Evolutionary conservation across 164 flowering plant genomes (phyloP).

Genomic region (Vitis cinerea): DNA sequence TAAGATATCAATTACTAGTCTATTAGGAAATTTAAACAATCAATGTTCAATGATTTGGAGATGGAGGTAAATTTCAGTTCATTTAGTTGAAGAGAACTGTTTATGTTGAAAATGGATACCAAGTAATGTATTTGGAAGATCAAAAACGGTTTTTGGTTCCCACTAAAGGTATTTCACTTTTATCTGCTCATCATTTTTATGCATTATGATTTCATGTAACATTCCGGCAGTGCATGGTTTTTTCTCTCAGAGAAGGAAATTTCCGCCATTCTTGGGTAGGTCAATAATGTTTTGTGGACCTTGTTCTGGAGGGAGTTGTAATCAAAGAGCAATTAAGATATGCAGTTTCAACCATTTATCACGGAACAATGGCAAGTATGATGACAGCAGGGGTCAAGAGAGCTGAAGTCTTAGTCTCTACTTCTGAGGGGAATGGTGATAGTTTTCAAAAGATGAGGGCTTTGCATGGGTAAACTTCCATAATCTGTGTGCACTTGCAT

Average conservation of each 20-base stretch:
- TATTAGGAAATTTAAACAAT: background rate
- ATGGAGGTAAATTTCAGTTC: background rate
- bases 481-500: background rate
- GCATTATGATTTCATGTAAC: too few relatives aligned
- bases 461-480: conserved; percentile 54
- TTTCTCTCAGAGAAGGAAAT: too few relatives aligned
- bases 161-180: background rate
- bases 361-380: conserved; percentile 57
- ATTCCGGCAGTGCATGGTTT: too few relatives aligned
- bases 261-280: conserved; percentile 1
- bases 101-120: background rate
- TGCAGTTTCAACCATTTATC: conserved; percentile 31
- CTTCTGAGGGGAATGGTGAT: conserved; percentile 32
- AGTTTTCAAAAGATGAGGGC: conserved; percentile 45
- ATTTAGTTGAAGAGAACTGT: background rate
- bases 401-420: conserved; percentile 8
- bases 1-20: background rate
- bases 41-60: background rate
- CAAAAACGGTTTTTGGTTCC: background rate
- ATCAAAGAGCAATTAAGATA: conserved; percentile 43
- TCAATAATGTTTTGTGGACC: conserved; percentile 48
- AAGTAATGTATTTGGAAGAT: background rate
- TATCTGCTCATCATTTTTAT: background rate
- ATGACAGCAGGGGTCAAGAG: conserved; percentile 7
- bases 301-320: conserved; percentile 22